Base-by-base conservation (phyloP, 148 eudicot species). In the Polygonum maritimum region DNA sequence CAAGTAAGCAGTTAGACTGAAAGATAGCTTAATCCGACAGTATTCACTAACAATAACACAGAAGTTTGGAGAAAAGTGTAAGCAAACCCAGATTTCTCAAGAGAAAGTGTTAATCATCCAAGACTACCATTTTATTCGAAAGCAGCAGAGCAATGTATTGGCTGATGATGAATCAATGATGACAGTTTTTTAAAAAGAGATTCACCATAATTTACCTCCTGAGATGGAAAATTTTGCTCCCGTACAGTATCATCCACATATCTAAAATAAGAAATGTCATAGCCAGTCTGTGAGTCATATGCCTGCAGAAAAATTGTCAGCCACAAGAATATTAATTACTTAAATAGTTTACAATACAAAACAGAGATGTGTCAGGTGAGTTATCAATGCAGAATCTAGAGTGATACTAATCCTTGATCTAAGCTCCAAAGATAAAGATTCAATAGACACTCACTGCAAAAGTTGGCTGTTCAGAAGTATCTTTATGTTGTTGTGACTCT, bases 181-280 rank as follows among this genome's bases (percentile, higher is more conserved):
- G 33, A 60, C 2, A 21, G 36, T 0, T 57, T 36, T 35, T 36
- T 15, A 67, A 44, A 67, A 36, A 67, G 71, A 35, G 44, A 22
- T 13, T 31, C 70, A 13, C 18, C n/a, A 71, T 45, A 7, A 26
- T 58, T 75, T 84, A 94, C 98, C 96, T 94, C 98, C 75, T 85
- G 96, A 35, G 89, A 83, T 16, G 85, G 89, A 13, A 89, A 78
- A 35, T 86, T 89, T 18, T 90, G 82, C 14, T 86, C 88, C 74
- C 89, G 79, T 26, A 82, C 81, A 78, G 90, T 82, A 71, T 92
- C 98, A 83, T 89, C 93, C 79, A 85, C 79, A 71, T 88, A 87
- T 81, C 92, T 88, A 75, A 87, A 87, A 77, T 91, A 94, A 2
- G 92, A 86, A 22, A 87, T 82, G 81, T 94, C 91, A 79, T 89